Evolutionary conservation across 192 early-diverging fungal genomes (phyloP).

Genomic region (Cladochytrium replicatum): DNA sequence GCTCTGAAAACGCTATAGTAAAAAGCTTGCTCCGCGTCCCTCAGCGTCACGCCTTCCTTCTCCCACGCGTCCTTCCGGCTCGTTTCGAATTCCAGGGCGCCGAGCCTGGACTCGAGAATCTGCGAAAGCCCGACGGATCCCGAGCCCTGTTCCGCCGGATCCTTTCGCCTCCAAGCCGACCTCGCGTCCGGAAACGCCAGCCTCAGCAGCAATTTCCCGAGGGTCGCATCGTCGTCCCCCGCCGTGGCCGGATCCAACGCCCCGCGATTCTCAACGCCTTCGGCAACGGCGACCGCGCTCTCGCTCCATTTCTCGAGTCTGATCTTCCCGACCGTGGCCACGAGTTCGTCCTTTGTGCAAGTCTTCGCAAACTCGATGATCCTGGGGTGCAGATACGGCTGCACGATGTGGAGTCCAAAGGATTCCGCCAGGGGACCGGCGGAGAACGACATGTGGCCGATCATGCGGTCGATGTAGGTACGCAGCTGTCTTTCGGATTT

Average conservation of each 20-base stretch:
- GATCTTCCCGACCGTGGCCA: constrained; percentile 7
- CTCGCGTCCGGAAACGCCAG: constrained; percentile 51
- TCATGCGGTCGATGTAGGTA: constrained; percentile 36
- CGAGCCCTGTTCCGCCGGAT: constrained; percentile 54
- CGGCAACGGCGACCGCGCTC: too few relatives aligned
- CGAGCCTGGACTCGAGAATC: constrained; percentile 21
- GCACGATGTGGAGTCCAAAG: constrained; percentile 47
- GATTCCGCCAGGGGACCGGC: constrained; percentile 37
- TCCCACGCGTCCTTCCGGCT: constrained; percentile 23
- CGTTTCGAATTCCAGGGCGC: constrained; percentile 8
- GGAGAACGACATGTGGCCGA: constrained; percentile 44
- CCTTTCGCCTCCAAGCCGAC: constrained; percentile 53
- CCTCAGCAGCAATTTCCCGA: constrained; percentile 53
- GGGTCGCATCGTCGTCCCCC: constrained; percentile 11
- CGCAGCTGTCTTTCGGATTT: constrained; percentile 36
- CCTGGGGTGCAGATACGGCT: constrained; percentile 47
- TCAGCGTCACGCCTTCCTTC: constrained; percentile 41
- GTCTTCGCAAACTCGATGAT: constrained; percentile 44
- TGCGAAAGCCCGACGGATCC: constrained; percentile 48
- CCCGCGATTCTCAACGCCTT: too few relatives aligned
- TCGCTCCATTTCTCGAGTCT: too few relatives aligned
- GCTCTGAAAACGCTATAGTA: constrained; percentile 44
- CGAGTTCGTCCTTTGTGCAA: constrained; percentile 18
- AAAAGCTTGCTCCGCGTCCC: constrained; percentile 50
- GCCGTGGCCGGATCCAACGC: constrained; percentile 31